Evolutionary conservation across 2,329 filamentous ascomycete species (phyloP).

Genomic region (Biscogniauxia mediterranea): DNA sequence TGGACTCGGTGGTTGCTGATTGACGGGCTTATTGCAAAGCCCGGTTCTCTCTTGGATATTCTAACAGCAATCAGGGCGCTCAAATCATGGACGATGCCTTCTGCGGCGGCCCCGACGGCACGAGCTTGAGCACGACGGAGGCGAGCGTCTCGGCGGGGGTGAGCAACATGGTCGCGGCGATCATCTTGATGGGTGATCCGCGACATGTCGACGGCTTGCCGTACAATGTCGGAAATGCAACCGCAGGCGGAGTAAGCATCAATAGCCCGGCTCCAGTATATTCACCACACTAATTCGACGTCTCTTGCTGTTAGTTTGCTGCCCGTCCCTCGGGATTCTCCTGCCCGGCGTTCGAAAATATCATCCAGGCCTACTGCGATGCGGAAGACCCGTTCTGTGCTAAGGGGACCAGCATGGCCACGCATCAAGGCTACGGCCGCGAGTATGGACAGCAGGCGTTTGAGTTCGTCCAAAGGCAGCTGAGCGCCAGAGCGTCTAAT

Average conservation of each 20-base stretch:
- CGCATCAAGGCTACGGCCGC: conserved; percentile 57
- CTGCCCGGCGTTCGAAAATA: conserved; percentile 49
- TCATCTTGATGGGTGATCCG: conserved; percentile 61
- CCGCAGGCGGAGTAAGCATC: conserved; percentile 50
- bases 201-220: conserved; percentile 49
- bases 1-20: no score
- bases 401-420: conserved; percentile 51
- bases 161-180: conserved; percentile 51
- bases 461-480: conserved; percentile 53
- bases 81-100: conserved; percentile 62
- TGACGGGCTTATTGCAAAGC: no score
- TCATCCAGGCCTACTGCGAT: conserved; percentile 59
- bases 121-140: conserved; percentile 45
- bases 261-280: neutral
- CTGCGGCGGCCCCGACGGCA: conserved; percentile 55
- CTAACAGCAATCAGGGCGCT: conserved; percentile 44
- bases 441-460: conserved; percentile 57
- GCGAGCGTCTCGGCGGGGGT: conserved; percentile 43
- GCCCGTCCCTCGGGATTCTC: conserved; percentile 52
- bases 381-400: conserved; percentile 60
- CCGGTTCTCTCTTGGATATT: no score
- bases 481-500: conserved; percentile 22
- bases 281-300: no score
- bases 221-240: conserved; percentile 59
- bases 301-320: conserved; percentile 45